Percentiles rank a stretch among this genome's conserved stretches.
phyloP scores from a whole-genome alignment of 2,329 filamentous ascomycete genomes.

The Incumbomyces delicatus region DNA sequence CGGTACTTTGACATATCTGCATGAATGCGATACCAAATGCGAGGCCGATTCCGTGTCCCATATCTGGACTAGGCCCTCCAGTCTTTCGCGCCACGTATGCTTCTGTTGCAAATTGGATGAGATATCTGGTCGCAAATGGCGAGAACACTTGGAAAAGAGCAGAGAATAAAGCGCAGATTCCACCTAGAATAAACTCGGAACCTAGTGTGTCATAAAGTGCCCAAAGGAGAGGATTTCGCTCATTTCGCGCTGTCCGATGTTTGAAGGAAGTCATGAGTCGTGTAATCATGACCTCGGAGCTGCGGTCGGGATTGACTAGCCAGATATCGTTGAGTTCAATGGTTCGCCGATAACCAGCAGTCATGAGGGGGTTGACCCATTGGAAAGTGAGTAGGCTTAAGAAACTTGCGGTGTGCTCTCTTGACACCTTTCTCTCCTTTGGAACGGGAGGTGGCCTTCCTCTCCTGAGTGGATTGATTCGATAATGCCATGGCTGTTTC shows the following conservation, averaged over 20 bases:
- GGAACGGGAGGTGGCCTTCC: conserved; percentile 47
- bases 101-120: conserved; percentile 75
- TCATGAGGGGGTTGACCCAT: conserved; percentile 87
- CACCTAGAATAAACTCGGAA: conserved; percentile 75
- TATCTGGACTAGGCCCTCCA: conserved; percentile 48
- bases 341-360: conserved; percentile 71
- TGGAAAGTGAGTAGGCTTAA: conserved; percentile 71
- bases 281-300: conserved; percentile 58
- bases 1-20: conserved; percentile 73
- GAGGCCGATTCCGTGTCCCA: conserved; percentile 69
- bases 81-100: conserved; percentile 59
- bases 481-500: conserved; percentile 29
- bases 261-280: conserved; percentile 61
- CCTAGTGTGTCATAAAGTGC: conserved; percentile 81
- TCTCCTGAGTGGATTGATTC: conserved; percentile 36
- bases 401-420: conserved; percentile 63
- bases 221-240: conserved; percentile 64
- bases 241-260: conserved; percentile 55
- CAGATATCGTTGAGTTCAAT: conserved; percentile 81
- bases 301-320: conserved; percentile 71
- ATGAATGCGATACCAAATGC: conserved; percentile 76
- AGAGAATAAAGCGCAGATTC: conserved; percentile 63
- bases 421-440: conserved; percentile 44
- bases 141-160: conserved; percentile 67
- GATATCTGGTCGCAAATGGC: conserved; percentile 73